A percentile compares a stretch with the other conserved stretches of the same genome.
Evolutionary conservation across 805 yeast genomes (phyloP).

Genomic region (Schwanniomyces polymorphus): DNA sequence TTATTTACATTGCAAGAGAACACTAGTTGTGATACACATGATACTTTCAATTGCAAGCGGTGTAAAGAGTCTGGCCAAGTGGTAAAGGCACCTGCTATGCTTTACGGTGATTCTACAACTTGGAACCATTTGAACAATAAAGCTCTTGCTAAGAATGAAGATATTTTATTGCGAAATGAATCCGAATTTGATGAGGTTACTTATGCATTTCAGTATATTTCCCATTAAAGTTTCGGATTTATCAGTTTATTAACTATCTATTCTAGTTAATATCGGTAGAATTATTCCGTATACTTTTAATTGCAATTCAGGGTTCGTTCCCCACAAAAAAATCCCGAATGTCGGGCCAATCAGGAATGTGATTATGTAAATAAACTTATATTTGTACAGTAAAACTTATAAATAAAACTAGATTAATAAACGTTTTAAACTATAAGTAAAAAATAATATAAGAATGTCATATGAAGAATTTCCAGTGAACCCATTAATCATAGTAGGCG

Average conservation of each 20-base stretch:
- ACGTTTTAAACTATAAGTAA: neutral
- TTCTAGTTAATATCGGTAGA: no score
- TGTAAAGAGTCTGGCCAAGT: conserved; percentile 59
- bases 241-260: no score
- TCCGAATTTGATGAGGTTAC: conserved; percentile 65
- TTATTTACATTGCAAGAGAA: conserved; percentile 68
- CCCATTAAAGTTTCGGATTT: conserved; percentile 48
- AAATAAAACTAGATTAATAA: neutral
- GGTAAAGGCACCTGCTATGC: conserved; percentile 75
- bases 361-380: neutral
- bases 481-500: conserved; percentile 58
- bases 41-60: conserved; percentile 83
- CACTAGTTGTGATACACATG: conserved; percentile 88
- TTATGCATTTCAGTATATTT: conserved; percentile 90
- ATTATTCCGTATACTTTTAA: no score
- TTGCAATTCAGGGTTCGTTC: neutral
- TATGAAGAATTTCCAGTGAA: conserved; percentile 21
- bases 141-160: conserved; percentile 66
- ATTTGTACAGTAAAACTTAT: neutral
- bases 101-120: conserved; percentile 95
- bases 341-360: neutral
- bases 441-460: neutral
- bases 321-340: neutral
- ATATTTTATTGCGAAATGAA: conserved; percentile 76
- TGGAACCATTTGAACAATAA: conserved; percentile 88